Conservation (phyloP, 257 asterid species). For the Solanum pinnatisectum region DNA sequence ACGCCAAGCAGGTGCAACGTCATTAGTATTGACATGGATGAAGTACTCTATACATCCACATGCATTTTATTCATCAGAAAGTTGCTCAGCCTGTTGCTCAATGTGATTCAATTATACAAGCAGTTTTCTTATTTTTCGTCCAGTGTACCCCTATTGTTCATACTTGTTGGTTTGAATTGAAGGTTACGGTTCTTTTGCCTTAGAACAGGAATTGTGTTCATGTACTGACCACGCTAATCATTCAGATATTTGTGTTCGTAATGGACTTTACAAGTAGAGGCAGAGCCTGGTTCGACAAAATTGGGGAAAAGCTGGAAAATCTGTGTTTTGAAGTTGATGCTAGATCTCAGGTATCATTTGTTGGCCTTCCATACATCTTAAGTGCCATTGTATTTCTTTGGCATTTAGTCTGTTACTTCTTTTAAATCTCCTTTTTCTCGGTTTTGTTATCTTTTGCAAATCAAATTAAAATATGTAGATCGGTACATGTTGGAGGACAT, state of each 20-base stretch:
- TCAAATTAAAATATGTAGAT: not conserved
- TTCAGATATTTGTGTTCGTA: not conserved
- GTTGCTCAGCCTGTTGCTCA: not conserved
- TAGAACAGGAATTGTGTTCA: not conserved
- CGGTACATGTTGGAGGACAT: not conserved
- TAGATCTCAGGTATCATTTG: constrained; percentile 8
- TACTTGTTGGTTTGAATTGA: not conserved
- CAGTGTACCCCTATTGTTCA: not conserved
- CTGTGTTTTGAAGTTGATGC: constrained; percentile 8
- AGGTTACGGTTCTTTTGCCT: not conserved
- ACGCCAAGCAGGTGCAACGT: not conserved
- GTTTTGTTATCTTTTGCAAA: not conserved
- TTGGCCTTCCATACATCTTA: not conserved
- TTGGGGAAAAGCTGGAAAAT: constrained; percentile 5
- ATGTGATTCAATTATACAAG: not conserved
- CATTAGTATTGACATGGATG: not conserved
- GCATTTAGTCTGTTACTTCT: not conserved
- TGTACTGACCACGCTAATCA: not conserved
- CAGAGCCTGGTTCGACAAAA: constrained; percentile 4
- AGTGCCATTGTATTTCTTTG: not conserved
- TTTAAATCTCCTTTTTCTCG: not conserved
- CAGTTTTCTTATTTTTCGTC: not conserved
- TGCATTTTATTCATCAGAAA: not conserved
- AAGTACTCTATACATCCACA: not conserved
- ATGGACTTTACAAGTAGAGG: constrained; percentile 4